Evolutionary conservation across 495 filamentous ascomycete genomes (phyloP).

Genomic region (Penicillium angulare): DNA sequence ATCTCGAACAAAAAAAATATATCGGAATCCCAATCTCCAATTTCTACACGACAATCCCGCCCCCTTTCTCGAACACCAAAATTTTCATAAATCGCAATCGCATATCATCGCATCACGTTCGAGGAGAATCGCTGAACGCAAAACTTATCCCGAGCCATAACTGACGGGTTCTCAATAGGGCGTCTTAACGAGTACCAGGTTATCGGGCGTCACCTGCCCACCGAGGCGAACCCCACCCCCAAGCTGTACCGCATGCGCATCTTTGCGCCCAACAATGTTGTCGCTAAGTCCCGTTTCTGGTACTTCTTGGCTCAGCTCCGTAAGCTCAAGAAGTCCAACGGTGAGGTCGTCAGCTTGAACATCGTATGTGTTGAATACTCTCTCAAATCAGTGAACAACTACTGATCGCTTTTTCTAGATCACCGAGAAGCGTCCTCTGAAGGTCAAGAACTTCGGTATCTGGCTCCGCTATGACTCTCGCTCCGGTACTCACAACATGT

Average conservation of each 20-base stretch:
- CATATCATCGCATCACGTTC: constrained; percentile 24
- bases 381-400: not conserved
- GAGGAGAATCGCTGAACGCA: constrained; percentile 11
- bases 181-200: constrained; percentile 99
- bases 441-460: constrained; percentile 99
- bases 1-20: not conserved
- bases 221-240: constrained; percentile 89
- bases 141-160: constrained; percentile 14
- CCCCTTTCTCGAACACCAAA: constrained; percentile 1
- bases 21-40: constrained; percentile 15
- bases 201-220: constrained; percentile 97
- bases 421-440: constrained; percentile 94
- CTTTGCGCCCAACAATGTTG: constrained; percentile 94
- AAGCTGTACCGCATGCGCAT: constrained; percentile 99
- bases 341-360: constrained; percentile 97
- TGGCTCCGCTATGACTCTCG: constrained; percentile 99
- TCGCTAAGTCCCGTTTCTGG: constrained; percentile 99
- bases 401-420: constrained; percentile 58
- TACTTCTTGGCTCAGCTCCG: constrained; percentile 98
- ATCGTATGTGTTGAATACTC: constrained; percentile 60
- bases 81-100: constrained; percentile 9
- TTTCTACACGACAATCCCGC: constrained; percentile 10
- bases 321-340: constrained; percentile 99
- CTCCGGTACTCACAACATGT: constrained; percentile 99
- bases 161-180: constrained; percentile 59